Percentiles rank a stretch among this genome's conserved stretches.
Conservation (phyloP, 805 yeast genomes). For the Metschnikowia kunwiensis region DNA sequence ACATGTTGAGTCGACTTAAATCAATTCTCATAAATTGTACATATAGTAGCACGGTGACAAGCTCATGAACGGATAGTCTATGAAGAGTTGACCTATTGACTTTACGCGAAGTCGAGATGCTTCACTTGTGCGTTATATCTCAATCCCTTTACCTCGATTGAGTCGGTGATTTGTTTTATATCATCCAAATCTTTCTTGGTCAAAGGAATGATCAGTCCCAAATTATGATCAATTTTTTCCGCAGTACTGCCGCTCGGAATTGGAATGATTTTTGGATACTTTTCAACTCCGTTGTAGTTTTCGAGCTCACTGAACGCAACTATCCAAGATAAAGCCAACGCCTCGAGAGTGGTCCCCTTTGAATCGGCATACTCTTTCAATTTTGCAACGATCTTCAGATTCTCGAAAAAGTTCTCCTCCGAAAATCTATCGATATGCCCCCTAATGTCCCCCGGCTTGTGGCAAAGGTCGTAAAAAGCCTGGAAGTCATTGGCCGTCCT, state of each 20-base stretch:
- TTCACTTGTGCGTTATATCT: slow-evolving; percentile 43
- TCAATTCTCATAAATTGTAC: too few relatives aligned
- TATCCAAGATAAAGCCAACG: slow-evolving; percentile 39
- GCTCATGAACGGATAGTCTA: too few relatives aligned
- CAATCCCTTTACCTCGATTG: slow-evolving; percentile 50
- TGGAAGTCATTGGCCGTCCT: slow-evolving; percentile 37
- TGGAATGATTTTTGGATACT: slow-evolving; percentile 60
- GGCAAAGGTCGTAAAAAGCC: slow-evolving; percentile 27
- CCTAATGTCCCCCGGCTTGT: slow-evolving; percentile 59
- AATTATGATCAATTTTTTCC: slow-evolving; percentile 60
- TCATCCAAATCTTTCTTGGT: slow-evolving; percentile 55
- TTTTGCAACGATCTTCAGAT: slow-evolving; percentile 46
- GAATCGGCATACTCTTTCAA: slow-evolving; percentile 50
- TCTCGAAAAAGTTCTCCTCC: slow-evolving; percentile 54
- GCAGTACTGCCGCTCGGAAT: slow-evolving; percentile 74
- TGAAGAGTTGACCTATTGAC: too few relatives aligned
- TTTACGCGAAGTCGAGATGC: slow-evolving; percentile 12
- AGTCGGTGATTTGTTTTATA: slow-evolving; percentile 45
- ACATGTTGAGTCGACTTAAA: too few relatives aligned
- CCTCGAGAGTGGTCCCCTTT: slow-evolving; percentile 56
- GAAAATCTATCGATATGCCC: slow-evolving; percentile 52
- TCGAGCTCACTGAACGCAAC: slow-evolving; percentile 66
- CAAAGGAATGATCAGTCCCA: slow-evolving; percentile 41
- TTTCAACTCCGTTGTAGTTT: slow-evolving; percentile 39
- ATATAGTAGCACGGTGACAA: not conserved